Percentiles rank a stretch among this genome's conserved stretches.
These are phyloP conservation scores for Wickerhamomyces subpelliculosus DNA, from an alignment of 805 yeast genomes.

Conservation along the genomic window DNA sequence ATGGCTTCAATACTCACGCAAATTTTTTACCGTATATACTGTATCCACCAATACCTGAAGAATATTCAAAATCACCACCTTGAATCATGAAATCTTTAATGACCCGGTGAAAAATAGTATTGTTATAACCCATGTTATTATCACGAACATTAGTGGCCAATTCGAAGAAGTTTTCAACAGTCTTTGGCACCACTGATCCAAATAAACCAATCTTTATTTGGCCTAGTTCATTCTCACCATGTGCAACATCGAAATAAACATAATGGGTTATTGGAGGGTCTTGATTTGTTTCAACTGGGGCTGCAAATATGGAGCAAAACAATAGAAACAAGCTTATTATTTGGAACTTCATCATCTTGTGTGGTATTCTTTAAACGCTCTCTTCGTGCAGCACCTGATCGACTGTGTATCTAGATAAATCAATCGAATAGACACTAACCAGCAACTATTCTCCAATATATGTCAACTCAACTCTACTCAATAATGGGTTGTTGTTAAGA, in stretches of 20 bases:
- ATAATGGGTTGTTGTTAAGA: too few species aligned
- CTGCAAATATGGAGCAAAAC: slow-evolving; percentile 3
- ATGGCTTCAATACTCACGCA: too few species aligned
- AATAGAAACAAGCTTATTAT: slow-evolving; percentile 3
- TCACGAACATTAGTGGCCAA: slow-evolving; percentile 29
- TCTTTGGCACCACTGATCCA: slow-evolving; percentile 58
- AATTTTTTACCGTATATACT: slow-evolving; percentile 72
- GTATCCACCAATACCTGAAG: slow-evolving; percentile 66
- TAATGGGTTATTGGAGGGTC: slow-evolving; percentile 22
- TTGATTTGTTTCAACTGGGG: slow-evolving; percentile 7
- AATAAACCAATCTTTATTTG: slow-evolving; percentile 54
- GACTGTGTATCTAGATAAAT: too few species aligned
- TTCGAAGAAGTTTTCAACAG: slow-evolving; percentile 51
- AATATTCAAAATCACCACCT: slow-evolving; percentile 86
- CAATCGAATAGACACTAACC: too few species aligned
- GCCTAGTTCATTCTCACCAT: slow-evolving; percentile 15
- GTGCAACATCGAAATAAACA: slow-evolving; percentile 17
- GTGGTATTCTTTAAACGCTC: too few species aligned
- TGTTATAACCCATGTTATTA: slow-evolving; percentile 39
- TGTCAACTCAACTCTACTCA: too few species aligned
- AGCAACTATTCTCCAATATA: too few species aligned
- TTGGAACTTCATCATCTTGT: slow-evolving; percentile 13
- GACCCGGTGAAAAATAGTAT: slow-evolving; percentile 66
- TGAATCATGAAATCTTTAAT: slow-evolving; percentile 73
- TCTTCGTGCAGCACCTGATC: too few species aligned